These are phyloP conservation scores for Nemophila menziesii DNA, from an alignment of 257 asterid genomes.

Conservation along the genomic window DNA sequence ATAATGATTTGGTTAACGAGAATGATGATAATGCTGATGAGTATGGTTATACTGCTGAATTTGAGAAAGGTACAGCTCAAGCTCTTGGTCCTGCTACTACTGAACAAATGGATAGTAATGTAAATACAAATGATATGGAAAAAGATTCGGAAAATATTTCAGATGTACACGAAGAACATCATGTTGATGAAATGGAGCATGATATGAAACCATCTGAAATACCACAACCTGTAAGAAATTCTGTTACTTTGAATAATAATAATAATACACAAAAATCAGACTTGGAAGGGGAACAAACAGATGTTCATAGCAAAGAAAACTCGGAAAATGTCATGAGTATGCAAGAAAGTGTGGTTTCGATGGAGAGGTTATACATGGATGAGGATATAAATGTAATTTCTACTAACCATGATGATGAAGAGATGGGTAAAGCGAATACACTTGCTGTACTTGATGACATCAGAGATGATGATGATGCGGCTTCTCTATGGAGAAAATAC, in stretches of 20 bases:
- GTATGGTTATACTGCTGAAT: conserved; percentile 78
- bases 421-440: conserved; percentile 37
- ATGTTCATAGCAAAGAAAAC: conserved; percentile 18
- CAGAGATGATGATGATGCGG: conserved; percentile 55
- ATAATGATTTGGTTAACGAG: conserved; percentile 33
- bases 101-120: conserved; percentile 57
- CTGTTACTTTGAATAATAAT: conserved; percentile 25
- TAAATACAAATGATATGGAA: conserved; percentile 42
- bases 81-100: conserved; percentile 94
- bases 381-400: too few species aligned
- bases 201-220: conserved; percentile 42
- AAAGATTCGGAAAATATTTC: conserved; percentile 21
- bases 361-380: conserved; percentile 34
- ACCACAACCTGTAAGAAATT: conserved; percentile 22
- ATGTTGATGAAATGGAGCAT: conserved; percentile 32
- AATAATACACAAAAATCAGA: conserved; percentile 23
- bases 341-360: conserved; percentile 41
- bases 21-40: conserved; percentile 65
- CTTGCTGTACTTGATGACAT: conserved; percentile 34
- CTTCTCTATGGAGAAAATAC: conserved; percentile 61
- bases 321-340: conserved; percentile 18
- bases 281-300: too few species aligned
- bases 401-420: conserved; percentile 38
- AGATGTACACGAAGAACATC: conserved; percentile 31
- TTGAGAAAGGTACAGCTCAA: conserved; percentile 78